Evolutionary conservation across 257 asterid genomes (phyloP), one percentile per base, ranked within the genome.

Genomic region (Capsicum baccatum): DNA sequence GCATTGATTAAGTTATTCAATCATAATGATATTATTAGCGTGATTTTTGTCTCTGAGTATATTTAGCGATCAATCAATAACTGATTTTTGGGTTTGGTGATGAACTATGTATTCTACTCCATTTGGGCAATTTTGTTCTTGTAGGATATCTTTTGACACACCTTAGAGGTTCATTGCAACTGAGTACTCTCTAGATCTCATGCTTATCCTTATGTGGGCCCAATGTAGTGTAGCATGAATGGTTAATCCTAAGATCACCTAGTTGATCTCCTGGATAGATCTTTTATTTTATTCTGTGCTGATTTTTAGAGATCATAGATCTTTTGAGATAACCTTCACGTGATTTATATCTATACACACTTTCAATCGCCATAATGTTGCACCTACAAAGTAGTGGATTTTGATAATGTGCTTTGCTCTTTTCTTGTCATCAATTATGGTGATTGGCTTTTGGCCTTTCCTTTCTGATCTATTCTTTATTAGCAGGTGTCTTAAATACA

Each of bases 341-440:
- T 16, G 48, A 76, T 76, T 50, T 50, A 50, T 44, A 74, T 26
- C 80, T 52, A 7, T 52, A 26, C 21, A 26, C 47, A 76, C 48
- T 76, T 73, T 15, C 81, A 76, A 14, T 52, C 9, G 19, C 81
- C 81, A 52, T 26, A 76, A 19, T 13, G 48, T 76, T 76, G 26
- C 81, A 26, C 48, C 81, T 14, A 52, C 15, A 16, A 76, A 76
- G 50, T 26, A 52, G 81, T 54, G 47, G 50, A 54, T 54, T 76
- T 59, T 76, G 81, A 76, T 76, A 52, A 52, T 52, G 64, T 76
- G 64, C 81, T 76, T 50, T 74, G 80, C 39, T 74, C 80, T 50
- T 50, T 54, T 52, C 63, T 33, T 26, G 3, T 26, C 48, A 52
- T 16, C 54, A 55, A 9, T 26, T 76, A 3, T 52, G 64, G 13